Percentiles rank a stretch among this genome's conserved stretches.
phyloP scores from a whole-genome alignment of 2,329 filamentous ascomycete genomes.

The Coleophoma crateriformis region DNA sequence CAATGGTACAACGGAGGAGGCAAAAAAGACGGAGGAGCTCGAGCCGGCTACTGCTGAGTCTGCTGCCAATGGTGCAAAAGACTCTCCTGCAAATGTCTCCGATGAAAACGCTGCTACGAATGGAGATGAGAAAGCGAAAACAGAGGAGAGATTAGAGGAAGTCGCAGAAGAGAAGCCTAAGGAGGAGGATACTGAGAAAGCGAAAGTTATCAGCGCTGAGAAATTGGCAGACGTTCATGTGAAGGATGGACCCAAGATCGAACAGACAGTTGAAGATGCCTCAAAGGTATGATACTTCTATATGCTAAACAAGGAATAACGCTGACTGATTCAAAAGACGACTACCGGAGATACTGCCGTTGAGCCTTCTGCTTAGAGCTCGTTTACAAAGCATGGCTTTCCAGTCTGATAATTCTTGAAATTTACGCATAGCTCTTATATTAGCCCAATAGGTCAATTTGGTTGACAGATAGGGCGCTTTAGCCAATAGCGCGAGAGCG shows the following conservation, averaged over 20 bases:
- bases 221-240: no score
- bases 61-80: slow-evolving; percentile 16
- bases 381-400: no score
- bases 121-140: slow-evolving; percentile 2
- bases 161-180: slow-evolving; percentile 26
- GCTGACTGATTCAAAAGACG: no score
- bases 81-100: slow-evolving; percentile 16
- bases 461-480: not conserved
- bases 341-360: no score
- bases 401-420: no score
- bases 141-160: slow-evolving; percentile 30
- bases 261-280: slow-evolving; percentile 16
- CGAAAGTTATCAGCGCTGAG: slow-evolving; percentile 23
- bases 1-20: slow-evolving; percentile 28
- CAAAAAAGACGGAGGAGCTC: slow-evolving; percentile 31
- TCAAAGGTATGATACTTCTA: no score
- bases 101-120: slow-evolving; percentile 13
- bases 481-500: not conserved
- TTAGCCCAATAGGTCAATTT: no score
- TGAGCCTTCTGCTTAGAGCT: no score
- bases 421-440: no score
- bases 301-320: no score
- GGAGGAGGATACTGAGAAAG: slow-evolving; percentile 14
- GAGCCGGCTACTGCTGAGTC: slow-evolving; percentile 21
- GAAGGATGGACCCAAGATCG: slow-evolving; percentile 18